Percentiles rank a stretch among this genome's conserved stretches.
Evolutionary conservation across 306 rosid genomes (phyloP).

Genomic region (Vigna trinervia): DNA sequence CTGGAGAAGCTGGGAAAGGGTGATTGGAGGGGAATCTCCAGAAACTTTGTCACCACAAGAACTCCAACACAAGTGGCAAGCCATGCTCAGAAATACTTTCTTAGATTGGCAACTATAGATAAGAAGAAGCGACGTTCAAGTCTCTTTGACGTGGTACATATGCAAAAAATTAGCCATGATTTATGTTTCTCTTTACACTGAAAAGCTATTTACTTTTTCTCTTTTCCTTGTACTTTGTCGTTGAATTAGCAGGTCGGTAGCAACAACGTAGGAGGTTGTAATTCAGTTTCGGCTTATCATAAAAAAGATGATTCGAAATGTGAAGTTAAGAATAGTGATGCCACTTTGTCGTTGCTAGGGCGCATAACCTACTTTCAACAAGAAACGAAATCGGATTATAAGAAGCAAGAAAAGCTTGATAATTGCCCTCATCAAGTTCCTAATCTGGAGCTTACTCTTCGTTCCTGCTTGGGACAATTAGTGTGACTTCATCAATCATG

Average conservation of each 20-base stretch:
- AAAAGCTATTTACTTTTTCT: not conserved
- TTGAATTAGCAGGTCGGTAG: slow-evolving; percentile 56
- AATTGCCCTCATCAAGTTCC: slow-evolving; percentile 23
- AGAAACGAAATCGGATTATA: slow-evolving; percentile 40
- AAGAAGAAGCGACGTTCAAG: slow-evolving; percentile 85
- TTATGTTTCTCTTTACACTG: not conserved
- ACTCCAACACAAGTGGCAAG: slow-evolving; percentile 98
- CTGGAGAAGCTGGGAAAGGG: slow-evolving; percentile 90
- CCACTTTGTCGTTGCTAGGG: slow-evolving; percentile 47
- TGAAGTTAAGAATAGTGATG: slow-evolving; percentile 39
- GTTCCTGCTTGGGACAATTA: slow-evolving; percentile 62
- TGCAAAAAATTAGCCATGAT: no score
- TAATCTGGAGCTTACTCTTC: slow-evolving; percentile 80
- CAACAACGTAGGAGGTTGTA: slow-evolving; percentile 33
- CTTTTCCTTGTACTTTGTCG: not conserved
- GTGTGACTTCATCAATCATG: slow-evolving; percentile 49
- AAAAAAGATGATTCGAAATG: slow-evolving; percentile 26
- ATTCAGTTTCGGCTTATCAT: slow-evolving; percentile 13
- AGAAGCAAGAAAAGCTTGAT: slow-evolving; percentile 42
- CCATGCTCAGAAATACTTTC: slow-evolving; percentile 93
- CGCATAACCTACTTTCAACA: slow-evolving; percentile 32
- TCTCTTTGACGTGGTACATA: slow-evolving; percentile 73
- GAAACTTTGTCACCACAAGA: slow-evolving; percentile 77
- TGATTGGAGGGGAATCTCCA: slow-evolving; percentile 94
- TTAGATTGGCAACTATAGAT: slow-evolving; percentile 59